Conservation (phyloP, 768 basidiomycete species). For the Termitomyces sp. region DNA sequence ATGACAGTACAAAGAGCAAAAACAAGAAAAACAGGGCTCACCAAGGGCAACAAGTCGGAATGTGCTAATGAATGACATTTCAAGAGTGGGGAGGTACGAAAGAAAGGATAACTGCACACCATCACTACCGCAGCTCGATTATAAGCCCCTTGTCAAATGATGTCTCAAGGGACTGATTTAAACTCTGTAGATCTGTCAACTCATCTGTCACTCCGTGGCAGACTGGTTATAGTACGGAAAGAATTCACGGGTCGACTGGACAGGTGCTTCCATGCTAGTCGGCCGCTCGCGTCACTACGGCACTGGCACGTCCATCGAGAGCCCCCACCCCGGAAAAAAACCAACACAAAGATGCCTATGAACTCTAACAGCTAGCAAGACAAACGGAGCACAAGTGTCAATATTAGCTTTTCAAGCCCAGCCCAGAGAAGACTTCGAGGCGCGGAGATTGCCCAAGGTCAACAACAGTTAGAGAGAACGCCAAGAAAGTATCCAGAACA, state of each 20-base stretch:
- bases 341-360: neutral
- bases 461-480: no score
- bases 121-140: neutral
- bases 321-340: neutral
- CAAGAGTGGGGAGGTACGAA: neutral
- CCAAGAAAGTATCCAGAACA: neutral
- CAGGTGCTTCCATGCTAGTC: neutral
- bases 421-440: no score
- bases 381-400: neutral
- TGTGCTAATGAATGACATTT: conserved; percentile 12
- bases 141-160: neutral
- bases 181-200: neutral
- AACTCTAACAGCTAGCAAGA: neutral
- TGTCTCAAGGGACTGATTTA: neutral
- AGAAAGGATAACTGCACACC: neutral
- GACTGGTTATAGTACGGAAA: neutral
- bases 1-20: neutral
- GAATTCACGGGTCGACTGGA: no score
- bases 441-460: neutral
- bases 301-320: neutral
- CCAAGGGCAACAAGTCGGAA: conserved; percentile 4
- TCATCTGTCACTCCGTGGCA: neutral
- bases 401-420: no score
- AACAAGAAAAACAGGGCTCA: neutral
- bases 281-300: neutral